Evolutionary conservation across 305 asterid species (phyloP), one percentile per base, ranked within the genome.

Genomic region (Fraxinus floribunda): DNA sequence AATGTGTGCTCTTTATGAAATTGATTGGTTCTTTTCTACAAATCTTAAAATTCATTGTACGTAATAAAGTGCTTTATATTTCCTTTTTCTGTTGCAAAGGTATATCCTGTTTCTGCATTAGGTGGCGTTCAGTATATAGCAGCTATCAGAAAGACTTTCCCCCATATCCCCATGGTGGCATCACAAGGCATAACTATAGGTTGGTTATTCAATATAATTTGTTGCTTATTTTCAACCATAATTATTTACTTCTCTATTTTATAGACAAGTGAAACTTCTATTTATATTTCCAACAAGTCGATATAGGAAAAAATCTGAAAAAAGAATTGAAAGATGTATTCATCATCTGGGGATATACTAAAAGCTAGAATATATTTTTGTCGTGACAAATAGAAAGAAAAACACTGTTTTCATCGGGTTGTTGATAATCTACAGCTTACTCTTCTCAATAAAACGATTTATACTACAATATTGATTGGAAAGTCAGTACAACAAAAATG

Each of bases 181-280:
- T 93, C 98, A 83, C 98, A 94, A 86, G 98, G 98, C 87, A 88
- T 94, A 79, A 79, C 88, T 76, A 66, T 91, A 84, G 97, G 97
- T 94, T 66, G 83, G 90, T 83, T 78, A 74, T 82, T 52, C 60
- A 71, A 80, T 74, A 82, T 30, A 9, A 20, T 72, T 32, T 29
- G 20, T 79, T 78, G 49, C 8, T 78, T 22, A 34, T 78, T 39
- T 20, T 11, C 74, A 66, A 3, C 11, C 36, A 62, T 66, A 26
- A 29, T 68, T 77, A 15, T 49, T 74, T 35, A 10, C 68, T 34
- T 38, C 60, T 68, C 75, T 29, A 29, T 29, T 29, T 60, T 60
- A 60, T 3, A 18, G 26, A 60, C 70, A 20, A 20, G 30, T 20
- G 70, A 60, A 60, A 20, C 70, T 60, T 7, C 1, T 60, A 7